A percentile compares a stretch with the other conserved stretches of the same genome.
Conservation (phyloP, 169 alveolate genomes). For the Theileria equi region DNA sequence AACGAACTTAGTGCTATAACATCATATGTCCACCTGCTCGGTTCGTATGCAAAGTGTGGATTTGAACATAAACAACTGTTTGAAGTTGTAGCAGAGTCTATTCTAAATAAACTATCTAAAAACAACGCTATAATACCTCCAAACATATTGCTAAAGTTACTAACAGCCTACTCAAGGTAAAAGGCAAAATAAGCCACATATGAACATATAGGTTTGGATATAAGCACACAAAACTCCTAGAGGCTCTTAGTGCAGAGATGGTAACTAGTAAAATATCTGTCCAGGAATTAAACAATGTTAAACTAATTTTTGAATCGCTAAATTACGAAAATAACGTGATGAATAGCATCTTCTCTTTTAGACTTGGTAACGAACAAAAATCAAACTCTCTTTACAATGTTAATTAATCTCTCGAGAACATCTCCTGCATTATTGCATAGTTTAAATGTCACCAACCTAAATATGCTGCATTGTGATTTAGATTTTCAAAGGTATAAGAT, state of each 20-base stretch:
- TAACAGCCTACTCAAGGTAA: conserved; percentile 67
- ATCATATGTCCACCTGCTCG: conserved; percentile 73
- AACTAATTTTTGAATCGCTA: conserved; percentile 30
- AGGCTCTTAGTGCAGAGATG: conserved; percentile 33
- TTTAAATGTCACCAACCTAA: conserved; percentile 55
- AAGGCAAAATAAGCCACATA: background rate
- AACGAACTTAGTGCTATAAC: conserved; percentile 26
- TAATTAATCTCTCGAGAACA: conserved; percentile 48
- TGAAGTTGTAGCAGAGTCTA: conserved; percentile 67
- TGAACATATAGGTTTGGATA: conserved; percentile 33
- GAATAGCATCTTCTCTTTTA: conserved; percentile 45
- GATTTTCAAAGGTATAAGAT: conserved; percentile 43
- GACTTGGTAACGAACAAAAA: conserved; percentile 36
- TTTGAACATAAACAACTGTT: conserved; percentile 63
- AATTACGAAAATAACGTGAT: conserved; percentile 42
- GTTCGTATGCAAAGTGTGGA: conserved; percentile 67
- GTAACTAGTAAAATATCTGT: conserved; percentile 40
- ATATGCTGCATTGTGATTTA: conserved; percentile 59
- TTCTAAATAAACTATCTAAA: conserved; percentile 34
- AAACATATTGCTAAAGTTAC: conserved; percentile 52
- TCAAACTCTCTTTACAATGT: conserved; percentile 15
- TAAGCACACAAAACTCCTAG: conserved; percentile 36
- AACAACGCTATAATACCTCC: conserved; percentile 59
- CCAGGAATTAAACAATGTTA: conserved; percentile 22
- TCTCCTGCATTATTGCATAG: conserved; percentile 29